Conservation (phyloP, 1,284 basidiomycete genomes). For the Apiotrichum mycotoxinovorans region DNA sequence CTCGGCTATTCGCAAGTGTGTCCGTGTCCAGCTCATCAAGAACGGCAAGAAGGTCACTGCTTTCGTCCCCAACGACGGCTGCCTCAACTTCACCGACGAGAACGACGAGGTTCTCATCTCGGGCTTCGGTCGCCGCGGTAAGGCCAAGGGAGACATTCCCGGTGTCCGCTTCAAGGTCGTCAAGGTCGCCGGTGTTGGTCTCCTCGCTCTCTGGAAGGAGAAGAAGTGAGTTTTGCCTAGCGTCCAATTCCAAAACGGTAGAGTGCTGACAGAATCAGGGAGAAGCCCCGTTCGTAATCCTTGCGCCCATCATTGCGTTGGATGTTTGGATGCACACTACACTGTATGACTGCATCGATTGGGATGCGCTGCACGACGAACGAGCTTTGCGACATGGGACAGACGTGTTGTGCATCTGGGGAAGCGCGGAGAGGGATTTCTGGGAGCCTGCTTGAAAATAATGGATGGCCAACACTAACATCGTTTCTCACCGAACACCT, state of each 20-base stretch:
- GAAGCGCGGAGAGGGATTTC: too few relatives aligned
- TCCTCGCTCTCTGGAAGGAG: slow-evolving; percentile 96
- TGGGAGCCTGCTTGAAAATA: too few relatives aligned
- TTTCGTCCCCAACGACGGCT: slow-evolving; percentile 92
- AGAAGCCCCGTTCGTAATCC: slow-evolving; percentile 82
- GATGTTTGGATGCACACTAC: slow-evolving; percentile 23
- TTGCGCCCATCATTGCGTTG: slow-evolving; percentile 8
- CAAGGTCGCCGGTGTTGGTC: slow-evolving; percentile 98
- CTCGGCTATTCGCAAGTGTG: slow-evolving; percentile 99
- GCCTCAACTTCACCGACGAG: slow-evolving; percentile 94
- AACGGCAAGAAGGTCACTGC: slow-evolving; percentile 99
- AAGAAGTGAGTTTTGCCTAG: slow-evolving; percentile 73
- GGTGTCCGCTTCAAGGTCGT: slow-evolving; percentile 97
- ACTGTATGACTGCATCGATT: slow-evolving; percentile 23
- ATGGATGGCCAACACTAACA: too few relatives aligned
- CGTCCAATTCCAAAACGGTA: background rate
- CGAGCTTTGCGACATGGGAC: background rate
- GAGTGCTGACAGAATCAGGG: slow-evolving; percentile 53
- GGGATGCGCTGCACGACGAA: background rate
- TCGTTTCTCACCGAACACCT: too few relatives aligned
- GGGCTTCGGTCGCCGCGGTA: slow-evolving; percentile 99
- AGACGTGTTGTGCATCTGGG: too few relatives aligned
- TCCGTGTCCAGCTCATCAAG: slow-evolving; percentile 99
- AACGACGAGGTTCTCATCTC: slow-evolving; percentile 99
- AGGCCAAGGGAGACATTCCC: slow-evolving; percentile 63